phyloP scores from a whole-genome alignment of 2,329 filamentous ascomycete genomes.

The Neofusicoccum ribis region DNA sequence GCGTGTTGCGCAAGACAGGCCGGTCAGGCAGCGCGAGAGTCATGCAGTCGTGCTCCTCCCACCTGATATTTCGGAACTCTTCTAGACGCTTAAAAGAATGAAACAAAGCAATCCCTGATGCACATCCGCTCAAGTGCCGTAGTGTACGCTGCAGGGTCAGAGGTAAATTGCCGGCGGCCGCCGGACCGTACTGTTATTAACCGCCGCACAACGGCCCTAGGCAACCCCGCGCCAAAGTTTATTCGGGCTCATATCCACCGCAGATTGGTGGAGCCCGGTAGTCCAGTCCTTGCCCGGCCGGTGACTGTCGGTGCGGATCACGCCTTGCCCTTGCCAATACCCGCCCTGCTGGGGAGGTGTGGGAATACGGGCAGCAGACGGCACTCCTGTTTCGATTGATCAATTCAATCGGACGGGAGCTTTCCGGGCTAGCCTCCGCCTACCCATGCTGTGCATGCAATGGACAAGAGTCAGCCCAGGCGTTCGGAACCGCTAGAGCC shows the following conservation, averaged over 20 bases:
- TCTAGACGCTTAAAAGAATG: neutral
- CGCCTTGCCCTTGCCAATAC: neutral
- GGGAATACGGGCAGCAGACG: neutral
- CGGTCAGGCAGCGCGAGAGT: conserved; percentile 1
- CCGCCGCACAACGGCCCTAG: conserved; percentile 1
- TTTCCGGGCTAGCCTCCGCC: neutral
- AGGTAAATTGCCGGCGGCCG: conserved; percentile 12
- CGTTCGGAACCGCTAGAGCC: neutral
- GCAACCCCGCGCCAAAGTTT: conserved; percentile 7
- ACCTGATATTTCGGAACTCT: neutral
- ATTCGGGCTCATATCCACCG: neutral
- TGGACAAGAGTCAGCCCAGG: neutral
- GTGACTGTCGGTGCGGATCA: neutral
- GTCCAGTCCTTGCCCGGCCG: too few species aligned
- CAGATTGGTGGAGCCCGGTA: conserved; percentile 5
- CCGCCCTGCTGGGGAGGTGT: neutral
- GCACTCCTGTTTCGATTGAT: neutral
- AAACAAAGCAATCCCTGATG: neutral
- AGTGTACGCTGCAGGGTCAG: neutral
- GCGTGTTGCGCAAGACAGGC: neutral
- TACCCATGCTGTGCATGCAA: neutral
- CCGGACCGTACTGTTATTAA: conserved; percentile 13
- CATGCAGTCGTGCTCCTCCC: neutral
- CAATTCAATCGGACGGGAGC: neutral
- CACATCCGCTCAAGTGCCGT: neutral